Base-by-base conservation (phyloP, 805 yeast genomes). In the Saturnispora halmiae region DNA sequence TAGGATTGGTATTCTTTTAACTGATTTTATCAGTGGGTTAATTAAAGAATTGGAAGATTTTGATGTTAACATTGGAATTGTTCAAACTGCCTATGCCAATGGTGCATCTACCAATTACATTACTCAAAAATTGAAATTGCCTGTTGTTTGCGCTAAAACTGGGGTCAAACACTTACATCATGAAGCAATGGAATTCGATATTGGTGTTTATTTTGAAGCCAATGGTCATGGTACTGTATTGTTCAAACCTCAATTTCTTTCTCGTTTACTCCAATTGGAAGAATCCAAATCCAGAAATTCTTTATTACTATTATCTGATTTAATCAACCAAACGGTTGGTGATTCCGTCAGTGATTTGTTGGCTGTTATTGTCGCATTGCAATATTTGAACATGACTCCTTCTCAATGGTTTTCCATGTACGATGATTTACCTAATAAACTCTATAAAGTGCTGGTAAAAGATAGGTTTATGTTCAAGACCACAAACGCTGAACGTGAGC, bases 211-310 rank as follows among this genome's bases (percentile, higher is more conserved):
- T 63, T 92, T 92, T 53, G 98, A 92, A 65, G 98, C 98, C 40
- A 92, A 92, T 58, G 98, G 98, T n/a, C 98, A 92, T 57, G 98
- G 98, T 11, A 92, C 98, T 0, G 94, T 90, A 6, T 67, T 86
- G 16, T 92, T 92, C 57, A 76, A 84, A 4, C 69, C 75, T 1
- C 58, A 63, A 11, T 74, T 67, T 37, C 44, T 75, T 41, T 60
- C 63, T 14, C 65, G 66, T 5, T 66, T 75, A 43, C 51, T 52
- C 2, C 52, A 52, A 8, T 59, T 61, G 37, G 54, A 65, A 16
- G 3, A 6, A 8, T 19, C 28, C 8, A 14, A 19, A 29, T 73
- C 82, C 1, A 61, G 80, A 25, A 57, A 65, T 42, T 67, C 81
- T 1, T 65, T 92, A 46, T 63, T 69, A 44, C 65, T 74, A 13